A percentile compares a stretch with the other conserved stretches of the same genome.
Conservation (phyloP, 2,329 filamentous ascomycete genomes). For the Stemphylium lycopersici region DNA sequence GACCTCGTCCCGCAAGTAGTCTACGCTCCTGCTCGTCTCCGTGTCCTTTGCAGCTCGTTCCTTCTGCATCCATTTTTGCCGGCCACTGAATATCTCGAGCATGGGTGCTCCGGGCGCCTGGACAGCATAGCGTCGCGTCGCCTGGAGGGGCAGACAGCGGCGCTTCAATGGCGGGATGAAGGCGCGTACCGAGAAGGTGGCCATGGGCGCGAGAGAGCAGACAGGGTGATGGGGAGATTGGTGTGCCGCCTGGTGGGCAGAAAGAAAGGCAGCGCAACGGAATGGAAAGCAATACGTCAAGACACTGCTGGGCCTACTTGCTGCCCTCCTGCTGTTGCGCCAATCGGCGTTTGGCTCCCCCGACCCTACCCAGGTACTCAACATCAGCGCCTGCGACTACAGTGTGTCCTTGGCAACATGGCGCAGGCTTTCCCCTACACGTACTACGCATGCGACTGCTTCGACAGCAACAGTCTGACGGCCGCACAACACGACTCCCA, state of each 20-base stretch:
- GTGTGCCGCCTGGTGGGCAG: not conserved
- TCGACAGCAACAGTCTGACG: slow-evolving; percentile 52
- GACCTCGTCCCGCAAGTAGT: slow-evolving; percentile 94
- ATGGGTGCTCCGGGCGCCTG: slow-evolving; percentile 77
- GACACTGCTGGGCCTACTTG: no score
- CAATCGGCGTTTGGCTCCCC: slow-evolving; percentile 21
- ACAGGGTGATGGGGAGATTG: no score
- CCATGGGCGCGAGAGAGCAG: slow-evolving; percentile 26
- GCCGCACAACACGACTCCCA: slow-evolving; percentile 44
- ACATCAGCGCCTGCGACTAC: not conserved
- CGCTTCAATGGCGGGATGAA: slow-evolving; percentile 45
- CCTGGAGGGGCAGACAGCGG: slow-evolving; percentile 30
- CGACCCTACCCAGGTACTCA: slow-evolving; percentile 4
- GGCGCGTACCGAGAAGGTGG: slow-evolving; percentile 40
- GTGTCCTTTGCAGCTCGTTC: slow-evolving; percentile 78
- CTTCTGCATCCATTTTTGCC: slow-evolving; percentile 88
- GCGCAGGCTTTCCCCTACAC: slow-evolving; percentile 66
- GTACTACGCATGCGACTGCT: slow-evolving; percentile 69
- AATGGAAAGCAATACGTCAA: slow-evolving; percentile 15
- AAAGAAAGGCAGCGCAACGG: not conserved
- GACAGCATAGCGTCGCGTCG: slow-evolving; percentile 70
- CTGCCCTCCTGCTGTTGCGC: slow-evolving; percentile 1
- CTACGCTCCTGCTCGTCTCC: slow-evolving; percentile 76
- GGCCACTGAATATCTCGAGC: slow-evolving; percentile 89
- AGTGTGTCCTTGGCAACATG: slow-evolving; percentile 45